phyloP scores from a whole-genome alignment of 768 basidiomycete genomes.

The Leccinellum albellum region DNA sequence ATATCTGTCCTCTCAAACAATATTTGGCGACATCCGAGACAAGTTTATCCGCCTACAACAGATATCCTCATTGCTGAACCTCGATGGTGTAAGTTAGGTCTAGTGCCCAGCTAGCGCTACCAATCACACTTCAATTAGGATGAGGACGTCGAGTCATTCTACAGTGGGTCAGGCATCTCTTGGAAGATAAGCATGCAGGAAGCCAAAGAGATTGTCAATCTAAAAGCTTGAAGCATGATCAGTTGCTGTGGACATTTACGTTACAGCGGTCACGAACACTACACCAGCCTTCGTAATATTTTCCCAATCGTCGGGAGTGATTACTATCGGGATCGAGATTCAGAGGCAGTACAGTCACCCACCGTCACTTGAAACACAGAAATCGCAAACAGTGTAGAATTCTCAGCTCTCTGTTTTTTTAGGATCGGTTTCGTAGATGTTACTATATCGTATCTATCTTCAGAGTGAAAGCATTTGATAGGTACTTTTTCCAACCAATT shows the following conservation, averaged over 20 bases:
- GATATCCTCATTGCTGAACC: constrained; percentile 85
- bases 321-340: no score
- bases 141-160: constrained; percentile 93
- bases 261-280: neutral
- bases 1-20: constrained; percentile 83
- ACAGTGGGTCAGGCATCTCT: constrained; percentile 85
- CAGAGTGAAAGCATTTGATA: no score
- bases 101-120: neutral
- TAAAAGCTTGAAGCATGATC: constrained; percentile 40
- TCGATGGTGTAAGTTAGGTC: constrained; percentile 56
- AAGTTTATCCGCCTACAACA: constrained; percentile 92
- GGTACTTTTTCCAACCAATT: no score
- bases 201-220: constrained; percentile 61
- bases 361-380: no score
- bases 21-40: constrained; percentile 86
- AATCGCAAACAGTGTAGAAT: no score
- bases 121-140: constrained; percentile 48
- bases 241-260: neutral
- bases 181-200: constrained; percentile 82
- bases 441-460: no score
- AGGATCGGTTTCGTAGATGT: no score
- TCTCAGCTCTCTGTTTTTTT: no score
- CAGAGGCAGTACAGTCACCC: no score
- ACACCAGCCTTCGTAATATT: neutral
- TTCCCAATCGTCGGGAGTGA: neutral